Conservation (phyloP, 495 filamentous ascomycete genomes). For the Eremomyces bilateralis region DNA sequence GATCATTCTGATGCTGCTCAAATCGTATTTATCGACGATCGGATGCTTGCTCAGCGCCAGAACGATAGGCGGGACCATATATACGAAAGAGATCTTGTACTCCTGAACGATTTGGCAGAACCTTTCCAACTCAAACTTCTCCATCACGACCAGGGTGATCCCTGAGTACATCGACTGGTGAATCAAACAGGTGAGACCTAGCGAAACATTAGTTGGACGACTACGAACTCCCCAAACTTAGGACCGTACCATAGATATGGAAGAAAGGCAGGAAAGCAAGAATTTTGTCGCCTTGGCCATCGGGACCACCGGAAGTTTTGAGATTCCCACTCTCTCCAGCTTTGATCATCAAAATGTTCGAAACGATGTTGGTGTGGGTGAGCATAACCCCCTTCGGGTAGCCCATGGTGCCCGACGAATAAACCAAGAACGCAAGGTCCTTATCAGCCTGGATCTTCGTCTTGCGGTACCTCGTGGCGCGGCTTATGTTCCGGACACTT, state of each 20-base stretch:
- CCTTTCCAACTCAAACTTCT: constrained; percentile 61
- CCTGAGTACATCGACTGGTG: constrained; percentile 45
- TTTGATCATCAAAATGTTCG: constrained; percentile 39
- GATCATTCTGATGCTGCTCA: constrained; percentile 60
- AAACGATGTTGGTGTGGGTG: constrained; percentile 58
- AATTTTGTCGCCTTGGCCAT: constrained; percentile 45
- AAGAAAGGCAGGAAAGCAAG: constrained; percentile 81
- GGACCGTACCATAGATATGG: constrained; percentile 54
- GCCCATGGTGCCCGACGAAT: constrained; percentile 80
- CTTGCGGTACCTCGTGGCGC: constrained; percentile 25
- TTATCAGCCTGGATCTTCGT: constrained; percentile 29
- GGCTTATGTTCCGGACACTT: constrained; percentile 37
- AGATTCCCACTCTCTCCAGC: constrained; percentile 33
- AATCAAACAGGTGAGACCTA: constrained; percentile 31
- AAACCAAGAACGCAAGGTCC: constrained; percentile 50
- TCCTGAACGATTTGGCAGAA: constrained; percentile 60
- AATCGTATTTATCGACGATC: constrained; percentile 51
- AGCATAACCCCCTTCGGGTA: constrained; percentile 87
- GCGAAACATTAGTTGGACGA: no score
- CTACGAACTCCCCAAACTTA: not conserved
- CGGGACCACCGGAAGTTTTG: constrained; percentile 33
- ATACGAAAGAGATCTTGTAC: constrained; percentile 52
- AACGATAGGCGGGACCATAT: constrained; percentile 71
- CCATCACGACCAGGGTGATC: constrained; percentile 49
- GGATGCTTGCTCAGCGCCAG: constrained; percentile 65